Base-by-base conservation (phyloP, 2,329 filamentous ascomycete species). In the Proliferodiscus dingleyae region DNA sequence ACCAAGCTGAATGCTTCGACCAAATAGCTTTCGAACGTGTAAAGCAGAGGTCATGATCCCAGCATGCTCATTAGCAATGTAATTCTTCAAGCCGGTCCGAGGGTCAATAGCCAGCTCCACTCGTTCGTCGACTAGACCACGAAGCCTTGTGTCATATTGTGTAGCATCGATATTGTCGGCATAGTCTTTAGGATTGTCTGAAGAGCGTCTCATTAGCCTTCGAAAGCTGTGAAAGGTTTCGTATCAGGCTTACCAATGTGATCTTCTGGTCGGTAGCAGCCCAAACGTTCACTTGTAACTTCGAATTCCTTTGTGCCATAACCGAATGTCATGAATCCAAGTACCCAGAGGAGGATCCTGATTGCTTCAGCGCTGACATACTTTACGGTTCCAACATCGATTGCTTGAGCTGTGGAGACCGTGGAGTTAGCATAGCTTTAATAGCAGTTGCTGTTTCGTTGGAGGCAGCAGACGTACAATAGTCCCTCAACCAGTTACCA, bases 401-500 rank as follows among this genome's bases (percentile, higher is more conserved):
- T 87, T 50, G 89, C 90, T 68, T 96, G 90, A 43, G 87, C 61
- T 64, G 37, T 18, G 37, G n/a, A 23, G 41, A 24, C 18, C 22
- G 18, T 32, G 19, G 37, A 6, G 39, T 56, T 43, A 56, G 52
- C 43, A 38, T 33, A 21, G 19, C 18, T 41, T 22, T 26, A 29
- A n/a, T 19, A 8, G 22, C 7, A n/a, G 2, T 21, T 19, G 5
- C 1, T 9, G 29, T n/a, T 16, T 3, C 37, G 43, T 36, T 34
- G 3, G 11, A 2, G 33, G 16, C 28, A 15, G 11, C 9, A 3
- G 18, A 53, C 59, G 46, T 43, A 63, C 61, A 93, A 68, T 96
- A 96, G 68, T 96, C 90, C 45, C 81, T 80, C 26, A 95, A 79
- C 90, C 90, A 95, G 72, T 95, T 96, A 54, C 90, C 90, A 71